Evolutionary conservation across 495 filamentous ascomycete genomes (phyloP), one percentile per base, ranked within the genome.

Genomic region (Bacidia gigantensis): DNA sequence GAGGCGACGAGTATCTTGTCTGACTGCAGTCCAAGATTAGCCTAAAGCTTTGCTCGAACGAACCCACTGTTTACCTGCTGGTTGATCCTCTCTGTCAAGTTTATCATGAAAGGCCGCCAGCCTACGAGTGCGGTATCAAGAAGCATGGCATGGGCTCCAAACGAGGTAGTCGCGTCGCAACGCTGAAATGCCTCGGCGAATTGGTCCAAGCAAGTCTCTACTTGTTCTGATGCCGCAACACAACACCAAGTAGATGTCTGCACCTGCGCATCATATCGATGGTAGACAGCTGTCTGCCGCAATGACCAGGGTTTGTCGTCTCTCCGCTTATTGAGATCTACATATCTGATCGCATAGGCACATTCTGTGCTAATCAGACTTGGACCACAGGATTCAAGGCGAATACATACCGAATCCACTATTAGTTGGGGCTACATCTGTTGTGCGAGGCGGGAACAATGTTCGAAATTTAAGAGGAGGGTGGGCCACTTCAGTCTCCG

Each of bases 211-310:
- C 14, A 58, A 24, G 24, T 42, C 26, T 52, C 45, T 11, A 24
- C 49, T 26, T 18, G 25, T 26, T 11, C n/a, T n/a, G 64, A 64
- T 21, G 62, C 55, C 11, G 62, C n/a, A 23, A 66, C 57, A 11
- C 64, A 38, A 23, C 64, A 21, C 50, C 62, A 66, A 12, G 55
- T 59, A 20, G 57, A 60, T 5, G 53, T 41, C 18, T 43, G 39
- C 39, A 44, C 18, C 14, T 35, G 20, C 20, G 32, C 20, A 14
- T 49, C 41, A 29, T 55, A 59, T 22, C 52, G 57, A 26, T 64
- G 60, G 41, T 64, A 66, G 0, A 66, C 53, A 29, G 58, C 62
- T 1, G 50, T 61, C 46, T 66, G 64, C n/a, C 64, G 56, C 9
- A 64, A 54, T 9, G 64, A 66, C 64, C 64, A 66, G 49, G 60